A percentile compares a stretch with the other conserved stretches of the same genome.
Evolutionary conservation across 2,329 filamentous ascomycete species (phyloP).

Genomic region (Sclerotinia spermophila): DNA sequence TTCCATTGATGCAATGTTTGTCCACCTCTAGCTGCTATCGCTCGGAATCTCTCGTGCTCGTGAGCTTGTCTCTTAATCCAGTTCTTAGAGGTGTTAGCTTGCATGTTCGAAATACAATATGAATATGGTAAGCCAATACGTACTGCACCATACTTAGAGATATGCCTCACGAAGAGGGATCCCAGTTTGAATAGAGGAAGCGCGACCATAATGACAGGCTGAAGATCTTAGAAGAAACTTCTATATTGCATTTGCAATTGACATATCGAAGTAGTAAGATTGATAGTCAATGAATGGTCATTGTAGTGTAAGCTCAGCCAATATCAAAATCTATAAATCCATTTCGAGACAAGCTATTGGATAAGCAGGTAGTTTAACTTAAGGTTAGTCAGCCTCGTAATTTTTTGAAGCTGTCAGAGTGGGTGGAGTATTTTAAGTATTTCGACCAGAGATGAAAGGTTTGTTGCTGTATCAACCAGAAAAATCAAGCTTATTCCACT

Average conservation of each 20-base stretch:
- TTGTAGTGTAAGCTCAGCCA: neutral
- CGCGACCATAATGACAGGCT: slow-evolving; percentile 51
- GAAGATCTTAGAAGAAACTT: neutral
- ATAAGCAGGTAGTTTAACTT: neutral
- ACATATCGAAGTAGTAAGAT: neutral
- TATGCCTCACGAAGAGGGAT: slow-evolving; percentile 59
- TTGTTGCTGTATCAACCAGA: slow-evolving; percentile 15
- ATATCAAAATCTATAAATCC: neutral
- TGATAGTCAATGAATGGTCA: neutral
- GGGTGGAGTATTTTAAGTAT: neutral
- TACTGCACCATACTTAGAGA: slow-evolving; percentile 68
- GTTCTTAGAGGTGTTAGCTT: slow-evolving; percentile 46
- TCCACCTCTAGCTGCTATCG: slow-evolving; percentile 58
- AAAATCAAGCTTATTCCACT: slow-evolving; percentile 7
- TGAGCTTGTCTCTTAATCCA: slow-evolving; percentile 64
- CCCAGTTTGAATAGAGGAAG: slow-evolving; percentile 66
- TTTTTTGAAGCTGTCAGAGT: neutral
- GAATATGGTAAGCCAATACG: slow-evolving; percentile 32
- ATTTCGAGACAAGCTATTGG: neutral
- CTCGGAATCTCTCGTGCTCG: slow-evolving; percentile 58
- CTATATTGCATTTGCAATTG: neutral
- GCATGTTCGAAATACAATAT: neutral
- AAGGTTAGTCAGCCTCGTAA: neutral
- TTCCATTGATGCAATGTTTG: slow-evolving; percentile 64
- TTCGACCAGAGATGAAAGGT: neutral